These are phyloP conservation scores for Diplodia sapinea DNA, from an alignment of 2,329 filamentous ascomycete species.

Conservation along the genomic window DNA sequence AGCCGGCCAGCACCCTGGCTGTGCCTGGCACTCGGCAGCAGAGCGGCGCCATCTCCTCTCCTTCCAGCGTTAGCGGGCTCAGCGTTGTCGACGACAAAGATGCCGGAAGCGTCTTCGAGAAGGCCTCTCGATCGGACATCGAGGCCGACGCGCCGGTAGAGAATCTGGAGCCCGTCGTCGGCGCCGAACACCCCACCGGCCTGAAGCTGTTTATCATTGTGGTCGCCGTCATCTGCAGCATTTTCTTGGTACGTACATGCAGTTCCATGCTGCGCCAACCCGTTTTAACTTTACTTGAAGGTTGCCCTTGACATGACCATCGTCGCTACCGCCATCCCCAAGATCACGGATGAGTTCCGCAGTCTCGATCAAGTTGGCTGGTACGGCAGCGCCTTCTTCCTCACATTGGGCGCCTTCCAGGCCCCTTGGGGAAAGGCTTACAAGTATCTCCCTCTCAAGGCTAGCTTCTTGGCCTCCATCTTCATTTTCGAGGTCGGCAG, in stretches of 20 bases:
- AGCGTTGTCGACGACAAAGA: slow-evolving; percentile 26
- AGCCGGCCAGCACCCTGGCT: slow-evolving; percentile 12
- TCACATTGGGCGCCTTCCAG: slow-evolving; percentile 53
- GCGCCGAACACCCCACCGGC: slow-evolving; percentile 36
- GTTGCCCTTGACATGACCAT: slow-evolving; percentile 37
- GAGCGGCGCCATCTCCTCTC: slow-evolving; percentile 2
- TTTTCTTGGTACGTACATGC: slow-evolving; percentile 37
- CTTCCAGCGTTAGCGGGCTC: slow-evolving; percentile 16
- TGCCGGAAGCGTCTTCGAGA: slow-evolving; percentile 6
- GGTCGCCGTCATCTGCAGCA: slow-evolving; percentile 40
- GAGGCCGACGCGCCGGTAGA: slow-evolving; percentile 20
- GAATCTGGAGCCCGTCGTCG: slow-evolving; percentile 28
- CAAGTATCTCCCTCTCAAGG: slow-evolving; percentile 52
- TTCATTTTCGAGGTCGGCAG: slow-evolving; percentile 63
- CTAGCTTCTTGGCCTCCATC: slow-evolving; percentile 41
- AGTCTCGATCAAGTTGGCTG: slow-evolving; percentile 37
- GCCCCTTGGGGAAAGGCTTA: slow-evolving; percentile 55
- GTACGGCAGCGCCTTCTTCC: slow-evolving; percentile 49
- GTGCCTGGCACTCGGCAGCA: slow-evolving; percentile 11
- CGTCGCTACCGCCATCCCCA: slow-evolving; percentile 41
- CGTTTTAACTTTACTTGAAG: not conserved
- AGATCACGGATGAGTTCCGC: slow-evolving; percentile 40
- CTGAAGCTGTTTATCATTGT: slow-evolving; percentile 38
- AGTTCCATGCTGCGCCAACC: no score
- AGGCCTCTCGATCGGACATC: slow-evolving; percentile 12